Conservation (phyloP, 768 basidiomycete species). For the Russula compacta region DNA sequence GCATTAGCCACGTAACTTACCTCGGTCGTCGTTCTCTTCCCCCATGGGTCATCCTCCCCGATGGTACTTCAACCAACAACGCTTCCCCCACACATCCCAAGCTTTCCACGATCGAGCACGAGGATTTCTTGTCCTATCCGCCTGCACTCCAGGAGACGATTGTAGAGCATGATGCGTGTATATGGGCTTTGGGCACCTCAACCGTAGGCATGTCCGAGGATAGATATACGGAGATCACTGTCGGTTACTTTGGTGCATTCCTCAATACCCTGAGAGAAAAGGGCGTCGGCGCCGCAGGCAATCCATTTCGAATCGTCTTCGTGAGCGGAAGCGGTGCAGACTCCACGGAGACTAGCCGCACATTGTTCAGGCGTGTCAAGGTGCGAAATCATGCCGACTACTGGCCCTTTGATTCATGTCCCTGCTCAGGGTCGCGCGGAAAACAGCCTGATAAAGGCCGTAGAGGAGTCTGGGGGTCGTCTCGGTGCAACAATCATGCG, state of each 20-base stretch:
- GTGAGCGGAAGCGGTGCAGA: constrained; percentile 25
- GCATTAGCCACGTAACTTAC: constrained; percentile 20
- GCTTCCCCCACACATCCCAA: constrained; percentile 16
- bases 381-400: constrained; percentile 4
- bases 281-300: constrained; percentile 14
- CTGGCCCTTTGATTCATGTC: background rate
- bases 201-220: constrained; percentile 13
- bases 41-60: constrained; percentile 16
- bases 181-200: constrained; percentile 24
- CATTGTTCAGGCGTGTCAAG: constrained; percentile 23
- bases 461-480: constrained; percentile 3
- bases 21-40: constrained; percentile 24
- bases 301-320: constrained; percentile 25
- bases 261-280: constrained; percentile 7
- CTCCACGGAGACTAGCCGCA: constrained; percentile 21
- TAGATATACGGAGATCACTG: constrained; percentile 22
- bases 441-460: constrained; percentile 10
- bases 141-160: constrained; percentile 13
- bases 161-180: constrained; percentile 22
- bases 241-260: constrained; percentile 21
- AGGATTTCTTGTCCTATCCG: constrained; percentile 20
- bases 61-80: background rate
- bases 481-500: constrained; percentile 11
- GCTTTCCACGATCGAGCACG: constrained; percentile 19
- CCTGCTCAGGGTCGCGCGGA: constrained; percentile 14